Conservation (phyloP, 345 rosid genomes). For the Aurinia saxatilis region DNA sequence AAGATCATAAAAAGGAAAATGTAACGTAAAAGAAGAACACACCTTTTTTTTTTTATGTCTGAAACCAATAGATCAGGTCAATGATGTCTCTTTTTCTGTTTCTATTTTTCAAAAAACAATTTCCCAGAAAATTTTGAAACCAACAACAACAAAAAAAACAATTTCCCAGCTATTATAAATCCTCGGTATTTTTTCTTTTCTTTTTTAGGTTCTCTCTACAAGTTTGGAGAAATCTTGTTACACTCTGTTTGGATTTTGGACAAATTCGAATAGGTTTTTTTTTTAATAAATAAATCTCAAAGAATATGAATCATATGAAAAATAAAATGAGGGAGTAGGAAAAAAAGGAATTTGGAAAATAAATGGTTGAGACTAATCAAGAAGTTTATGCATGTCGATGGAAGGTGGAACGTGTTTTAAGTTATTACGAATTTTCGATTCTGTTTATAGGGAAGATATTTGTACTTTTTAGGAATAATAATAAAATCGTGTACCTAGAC, state of each 20-base stretch:
- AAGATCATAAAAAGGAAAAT: neutral
- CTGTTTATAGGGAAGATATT: neutral
- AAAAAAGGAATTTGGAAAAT: neutral
- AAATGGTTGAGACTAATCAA: neutral
- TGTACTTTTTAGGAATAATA: neutral
- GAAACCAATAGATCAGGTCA: constrained; percentile 20
- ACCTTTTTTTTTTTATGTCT: constrained; percentile 20
- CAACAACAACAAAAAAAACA: neutral
- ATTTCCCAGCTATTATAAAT: neutral
- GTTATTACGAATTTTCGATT: neutral
- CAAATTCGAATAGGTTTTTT: neutral
- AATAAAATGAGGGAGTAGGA: neutral
- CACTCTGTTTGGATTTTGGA: neutral
- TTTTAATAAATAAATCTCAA: neutral
- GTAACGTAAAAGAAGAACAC: constrained; percentile 10
- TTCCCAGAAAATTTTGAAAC: constrained; percentile 4
- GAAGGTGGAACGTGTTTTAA: constrained; percentile 12
- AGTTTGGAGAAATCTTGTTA: neutral
- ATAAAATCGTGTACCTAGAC: neutral
- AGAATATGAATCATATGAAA: neutral
- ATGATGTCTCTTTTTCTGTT: neutral
- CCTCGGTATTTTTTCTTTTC: neutral
- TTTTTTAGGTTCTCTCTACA: neutral
- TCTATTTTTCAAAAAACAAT: constrained; percentile 6
- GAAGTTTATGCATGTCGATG: neutral